Evolutionary conservation across 257 asterid species (phyloP), one percentile per base, ranked within the genome.

Genomic region (Scutellaria galericulata): DNA sequence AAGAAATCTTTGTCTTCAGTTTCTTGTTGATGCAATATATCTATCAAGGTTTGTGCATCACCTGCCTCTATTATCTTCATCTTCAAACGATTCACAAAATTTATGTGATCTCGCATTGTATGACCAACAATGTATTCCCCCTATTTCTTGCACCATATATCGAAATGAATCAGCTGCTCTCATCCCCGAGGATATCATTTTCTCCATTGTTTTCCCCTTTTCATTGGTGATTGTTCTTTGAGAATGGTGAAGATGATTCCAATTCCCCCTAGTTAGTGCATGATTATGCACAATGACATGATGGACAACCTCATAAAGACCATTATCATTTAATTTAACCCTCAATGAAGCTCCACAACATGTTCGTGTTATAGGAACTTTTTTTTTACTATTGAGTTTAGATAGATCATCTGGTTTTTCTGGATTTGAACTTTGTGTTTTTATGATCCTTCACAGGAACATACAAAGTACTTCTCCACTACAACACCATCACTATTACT

Each of bases 231-330:
- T 68, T 20, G 8, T 8, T 5, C 72, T 50, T 55, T 50, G 13
- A 12, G 46, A 48, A 22, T n/a, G 13, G 27, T 51, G 71, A 15
- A 48, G 3, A 27, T 24, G 46, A 3, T 14, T 66, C 60, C 46
- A 66, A 4, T 50, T 61, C 11, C n/a, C 35, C 27, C 72, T 50
- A 14, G 20, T 9, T 4, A 67, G 27, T 51, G n/a, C 10, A n/a
- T 50, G 62, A 20, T 67, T 67, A 3, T 67, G 72, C 1, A n/a
- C 9, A 10, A 41, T 35, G 8, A 13, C 40, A 9, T 66, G 72
- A 5, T 54, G 12, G 8, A 67, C 62, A 9, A 67, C 50, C 37
- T 67, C 72, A 67, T 51, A 67, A 9, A 50, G 58, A 35, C 72
- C 72, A 0, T 51, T 15, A 0, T 55, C 56, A 13, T 50, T 67